These are phyloP conservation scores for Phytophthora pistaciae DNA, from an alignment of 352 stramenopile species.

Conservation along the genomic window DNA sequence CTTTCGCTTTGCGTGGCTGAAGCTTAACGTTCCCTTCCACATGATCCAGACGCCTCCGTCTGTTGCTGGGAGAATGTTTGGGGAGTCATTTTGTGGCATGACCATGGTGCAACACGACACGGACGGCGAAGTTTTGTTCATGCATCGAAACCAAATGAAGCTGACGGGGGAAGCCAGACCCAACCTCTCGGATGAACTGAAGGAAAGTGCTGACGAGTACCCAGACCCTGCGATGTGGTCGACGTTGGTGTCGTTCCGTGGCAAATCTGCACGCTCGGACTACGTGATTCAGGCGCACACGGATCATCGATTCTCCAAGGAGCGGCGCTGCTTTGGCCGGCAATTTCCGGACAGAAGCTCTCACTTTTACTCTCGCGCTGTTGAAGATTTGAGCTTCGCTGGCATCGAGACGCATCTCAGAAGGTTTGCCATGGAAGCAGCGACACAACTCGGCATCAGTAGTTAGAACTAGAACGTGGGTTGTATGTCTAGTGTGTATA, in stretches of 20 bases:
- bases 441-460: background rate
- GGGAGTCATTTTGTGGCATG: conserved; percentile 61
- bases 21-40: conserved; percentile 53
- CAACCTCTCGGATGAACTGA: background rate
- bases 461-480: background rate
- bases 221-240: conserved; percentile 38
- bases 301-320: conserved; percentile 2
- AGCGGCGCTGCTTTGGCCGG: conserved; percentile 49
- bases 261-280: conserved; percentile 6
- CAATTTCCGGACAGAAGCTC: conserved; percentile 20
- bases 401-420: conserved; percentile 34
- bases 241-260: conserved; percentile 42
- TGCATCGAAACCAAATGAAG: conserved; percentile 77
- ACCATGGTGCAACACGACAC: conserved; percentile 75
- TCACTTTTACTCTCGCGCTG: conserved; percentile 38
- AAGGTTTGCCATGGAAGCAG: conserved; percentile 31
- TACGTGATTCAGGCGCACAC: conserved; percentile 18
- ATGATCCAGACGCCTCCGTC: conserved; percentile 61
- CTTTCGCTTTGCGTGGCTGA: conserved; percentile 80
- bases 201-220: background rate
- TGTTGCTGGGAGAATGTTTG: conserved; percentile 40
- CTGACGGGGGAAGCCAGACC: conserved; percentile 38
- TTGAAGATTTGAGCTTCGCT: conserved; percentile 29
- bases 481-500: background rate
- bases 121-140: conserved; percentile 54